These are phyloP conservation scores for Echium plantagineum DNA, from an alignment of 257 asterid genomes.

Conservation along the genomic window DNA sequence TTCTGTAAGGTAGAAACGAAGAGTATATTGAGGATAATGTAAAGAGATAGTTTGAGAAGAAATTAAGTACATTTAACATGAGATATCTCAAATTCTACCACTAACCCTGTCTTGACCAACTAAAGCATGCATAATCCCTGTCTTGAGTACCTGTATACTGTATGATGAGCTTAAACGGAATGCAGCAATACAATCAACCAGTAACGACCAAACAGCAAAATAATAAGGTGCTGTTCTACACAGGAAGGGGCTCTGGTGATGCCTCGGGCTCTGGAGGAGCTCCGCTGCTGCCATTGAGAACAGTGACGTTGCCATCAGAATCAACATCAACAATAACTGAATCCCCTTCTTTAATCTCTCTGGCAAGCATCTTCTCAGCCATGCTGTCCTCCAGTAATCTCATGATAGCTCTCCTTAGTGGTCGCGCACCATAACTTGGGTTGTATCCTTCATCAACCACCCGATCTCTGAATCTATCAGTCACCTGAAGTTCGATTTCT, in stretches of 20 bases:
- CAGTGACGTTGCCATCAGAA: conserved; percentile 38
- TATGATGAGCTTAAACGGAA: conserved; percentile 3
- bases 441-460: conserved; percentile 40
- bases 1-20: not conserved
- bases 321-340: conserved; percentile 38
- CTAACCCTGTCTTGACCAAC: not conserved
- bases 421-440: conserved; percentile 52
- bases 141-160: not conserved
- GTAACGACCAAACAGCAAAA: not conserved
- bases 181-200: conserved; percentile 4
- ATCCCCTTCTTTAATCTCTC: conserved; percentile 33
- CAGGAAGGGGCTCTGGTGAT: conserved; percentile 23
- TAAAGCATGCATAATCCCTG: not conserved
- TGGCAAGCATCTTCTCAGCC: conserved; percentile 43
- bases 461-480: conserved; percentile 33
- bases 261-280: conserved; percentile 28
- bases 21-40: not conserved
- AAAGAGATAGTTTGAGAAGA: not conserved
- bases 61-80: not conserved
- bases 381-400: conserved; percentile 50
- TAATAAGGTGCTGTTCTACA: conserved; percentile 8
- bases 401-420: conserved; percentile 45
- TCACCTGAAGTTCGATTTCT: conserved; percentile 30
- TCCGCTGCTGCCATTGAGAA: conserved; percentile 29
- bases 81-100: not conserved